Base-by-base conservation (phyloP, 2,329 filamentous ascomycete species). In the Calonectria pteridis region DNA sequence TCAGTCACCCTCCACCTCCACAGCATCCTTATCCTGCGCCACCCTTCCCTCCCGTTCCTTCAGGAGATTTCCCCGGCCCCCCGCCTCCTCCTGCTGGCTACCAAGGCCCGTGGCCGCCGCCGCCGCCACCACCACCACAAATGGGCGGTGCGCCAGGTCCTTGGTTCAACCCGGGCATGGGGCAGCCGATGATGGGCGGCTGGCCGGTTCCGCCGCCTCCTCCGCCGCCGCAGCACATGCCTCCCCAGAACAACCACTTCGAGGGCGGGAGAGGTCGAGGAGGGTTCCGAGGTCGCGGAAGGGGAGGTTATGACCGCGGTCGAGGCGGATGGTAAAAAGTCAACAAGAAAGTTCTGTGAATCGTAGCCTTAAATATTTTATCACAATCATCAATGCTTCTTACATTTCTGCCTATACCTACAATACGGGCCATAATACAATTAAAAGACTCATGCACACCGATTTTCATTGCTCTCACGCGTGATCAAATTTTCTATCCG, bases 91-190 rank as follows among this genome's bases (percentile, higher is more conserved):
- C 85, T 13, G 77, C 77, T 18, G 84, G 85, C 6, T 87, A 85
- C 66, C 82, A 83, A 63, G 86, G 86, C 3, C 82, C 83, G 14
- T 88, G 87, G 86, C 86, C 84, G 4, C 84, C 85, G 10, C 84
- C 86, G 7, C 83, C 81, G 2, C 83, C 82, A 0, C 84, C 82
- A 1, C 82, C 79, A 0, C 84, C 82, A 1, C 82, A 79, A 53
- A 73, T 80, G 74, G 65, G 73, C 9, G 65, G 67, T 63, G 71
- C 74, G 68, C 69, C 77, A 35, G 75, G 78, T 67, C 76, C 69
- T 59, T 84, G 82, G 83, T 80, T 78, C 10, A 79, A 83, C 50
- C 77, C 80, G 26, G 73, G 76, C 29, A 77, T 82, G 72, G 73
- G 77, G 55, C 67, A 77, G 11, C 81, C 78, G 46, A 81, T 81